Conservation (phyloP, 305 asterid genomes). For the Stenogyne calaminthoides region DNA sequence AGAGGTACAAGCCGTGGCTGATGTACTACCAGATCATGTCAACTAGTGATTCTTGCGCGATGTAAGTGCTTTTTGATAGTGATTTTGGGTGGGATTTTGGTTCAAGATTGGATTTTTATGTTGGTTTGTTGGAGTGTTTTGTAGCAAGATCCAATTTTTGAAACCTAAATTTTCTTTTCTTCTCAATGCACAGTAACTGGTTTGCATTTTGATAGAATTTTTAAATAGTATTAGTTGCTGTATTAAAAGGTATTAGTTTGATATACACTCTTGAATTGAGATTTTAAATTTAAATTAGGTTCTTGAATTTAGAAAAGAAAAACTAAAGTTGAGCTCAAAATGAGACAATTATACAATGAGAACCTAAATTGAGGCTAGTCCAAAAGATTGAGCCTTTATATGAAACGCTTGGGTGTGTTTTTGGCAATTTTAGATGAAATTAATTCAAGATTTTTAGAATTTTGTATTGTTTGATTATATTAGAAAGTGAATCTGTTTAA, state of each 20-base stretch:
- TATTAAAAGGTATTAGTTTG: too few species aligned
- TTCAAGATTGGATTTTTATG: neutral
- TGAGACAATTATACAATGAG: neutral
- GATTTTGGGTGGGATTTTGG: neutral
- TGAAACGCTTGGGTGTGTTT: neutral
- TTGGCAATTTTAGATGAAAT: neutral
- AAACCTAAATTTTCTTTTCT: too few species aligned
- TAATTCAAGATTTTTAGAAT: neutral
- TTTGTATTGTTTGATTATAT: neutral
- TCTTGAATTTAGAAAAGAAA: neutral
- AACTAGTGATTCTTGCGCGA: slow-evolving; percentile 24
- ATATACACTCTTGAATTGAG: too few species aligned
- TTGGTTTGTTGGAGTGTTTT: neutral
- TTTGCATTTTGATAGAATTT: too few species aligned
- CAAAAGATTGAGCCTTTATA: neutral
- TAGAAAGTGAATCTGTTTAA: neutral
- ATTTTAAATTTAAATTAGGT: neutral
- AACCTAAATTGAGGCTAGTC: too few species aligned
- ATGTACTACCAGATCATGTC: slow-evolving; percentile 86
- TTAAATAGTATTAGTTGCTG: too few species aligned
- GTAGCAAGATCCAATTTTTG: neutral
- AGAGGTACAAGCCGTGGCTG: slow-evolving; percentile 78
- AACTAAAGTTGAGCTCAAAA: neutral
- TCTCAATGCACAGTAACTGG: too few species aligned
- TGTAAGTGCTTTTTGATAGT: slow-evolving; percentile 37